Conservation (phyloP, 164 flowering plant genomes). For the Piper betle region DNA sequence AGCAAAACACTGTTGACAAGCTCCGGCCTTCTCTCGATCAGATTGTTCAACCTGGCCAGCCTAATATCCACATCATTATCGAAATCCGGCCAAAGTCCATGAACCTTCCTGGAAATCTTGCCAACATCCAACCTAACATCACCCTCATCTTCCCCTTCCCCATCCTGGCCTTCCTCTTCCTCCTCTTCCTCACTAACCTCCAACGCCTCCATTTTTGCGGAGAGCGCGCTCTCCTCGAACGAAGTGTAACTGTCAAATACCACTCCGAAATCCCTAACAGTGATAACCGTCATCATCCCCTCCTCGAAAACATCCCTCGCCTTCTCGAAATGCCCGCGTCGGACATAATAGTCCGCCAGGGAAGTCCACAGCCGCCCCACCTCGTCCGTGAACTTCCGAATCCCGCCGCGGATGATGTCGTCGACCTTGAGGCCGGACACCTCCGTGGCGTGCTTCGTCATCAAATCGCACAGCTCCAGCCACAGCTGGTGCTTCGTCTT, state of each 20-base stretch:
- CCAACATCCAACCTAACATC: conserved; percentile 27
- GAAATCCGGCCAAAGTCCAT: conserved; percentile 70
- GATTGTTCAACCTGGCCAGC: conserved; percentile 60
- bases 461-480: conserved; percentile 83
- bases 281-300: conserved; percentile 74
- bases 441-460: conserved; percentile 61
- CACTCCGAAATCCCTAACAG: conserved; percentile 89
- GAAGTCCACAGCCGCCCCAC: conserved; percentile 94
- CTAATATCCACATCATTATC: conserved; percentile 73
- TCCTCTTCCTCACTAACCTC: conserved; percentile 50
- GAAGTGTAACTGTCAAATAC: conserved; percentile 77
- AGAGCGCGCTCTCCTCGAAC: conserved; percentile 79
- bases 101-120: conserved; percentile 40
- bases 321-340: conserved; percentile 66
- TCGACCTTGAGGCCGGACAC: conserved; percentile 89
- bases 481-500: conserved; percentile 79
- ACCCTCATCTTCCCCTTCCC: conserved; percentile 27
- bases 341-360: conserved; percentile 74
- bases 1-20: conserved; percentile 88
- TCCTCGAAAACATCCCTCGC: conserved; percentile 91
- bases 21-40: conserved; percentile 83
- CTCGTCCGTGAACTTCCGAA: conserved; percentile 86
- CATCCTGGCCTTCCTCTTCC: conserved; percentile 19
- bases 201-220: conserved; percentile 52
- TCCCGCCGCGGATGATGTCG: conserved; percentile 88